These are phyloP conservation scores for Pseudogymnoascus destructans DNA, from an alignment of 2,329 filamentous ascomycete genomes.

Conservation along the genomic window DNA sequence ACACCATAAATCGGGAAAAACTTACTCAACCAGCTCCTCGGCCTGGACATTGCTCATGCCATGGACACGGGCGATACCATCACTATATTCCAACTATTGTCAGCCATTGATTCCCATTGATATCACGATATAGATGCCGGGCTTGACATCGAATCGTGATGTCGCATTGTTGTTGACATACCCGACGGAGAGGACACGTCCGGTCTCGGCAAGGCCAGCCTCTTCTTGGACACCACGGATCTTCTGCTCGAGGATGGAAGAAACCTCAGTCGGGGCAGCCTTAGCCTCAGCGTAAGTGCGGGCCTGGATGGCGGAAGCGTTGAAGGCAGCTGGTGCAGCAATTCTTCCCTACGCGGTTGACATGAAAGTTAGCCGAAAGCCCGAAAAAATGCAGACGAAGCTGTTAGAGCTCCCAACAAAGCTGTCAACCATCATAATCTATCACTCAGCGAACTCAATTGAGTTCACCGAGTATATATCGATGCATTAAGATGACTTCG, in stretches of 20 bases:
- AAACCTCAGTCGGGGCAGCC: conserved; percentile 93
- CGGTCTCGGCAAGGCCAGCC: conserved; percentile 91
- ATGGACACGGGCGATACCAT: conserved; percentile 99
- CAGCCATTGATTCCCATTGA: conserved; percentile 13
- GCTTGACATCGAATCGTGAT: not conserved
- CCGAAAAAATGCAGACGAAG: conserved; percentile 30
- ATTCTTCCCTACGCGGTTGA: conserved; percentile 62
- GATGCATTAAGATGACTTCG: conserved; percentile 21
- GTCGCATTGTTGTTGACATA: conserved; percentile 42
- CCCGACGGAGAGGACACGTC: conserved; percentile 97
- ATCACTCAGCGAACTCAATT: conserved; percentile 22
- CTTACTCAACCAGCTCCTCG: conserved; percentile 99
- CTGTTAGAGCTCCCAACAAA: conserved; percentile 27
- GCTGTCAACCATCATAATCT: conserved; percentile 29
- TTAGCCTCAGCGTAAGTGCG: conserved; percentile 92
- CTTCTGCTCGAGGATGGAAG: conserved; percentile 97
- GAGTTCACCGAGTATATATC: conserved; percentile 31
- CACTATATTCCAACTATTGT: conserved; percentile 45
- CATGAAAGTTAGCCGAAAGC: conserved; percentile 40
- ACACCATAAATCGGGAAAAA: conserved; percentile 25
- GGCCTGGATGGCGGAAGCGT: conserved; percentile 55
- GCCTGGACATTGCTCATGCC: conserved; percentile 99
- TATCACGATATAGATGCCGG: not conserved
- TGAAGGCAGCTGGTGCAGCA: conserved; percentile 66
- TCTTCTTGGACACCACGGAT: conserved; percentile 98